Conservation (phyloP, 1,139 yeast species). For the Lodderomyces beijingensis region DNA sequence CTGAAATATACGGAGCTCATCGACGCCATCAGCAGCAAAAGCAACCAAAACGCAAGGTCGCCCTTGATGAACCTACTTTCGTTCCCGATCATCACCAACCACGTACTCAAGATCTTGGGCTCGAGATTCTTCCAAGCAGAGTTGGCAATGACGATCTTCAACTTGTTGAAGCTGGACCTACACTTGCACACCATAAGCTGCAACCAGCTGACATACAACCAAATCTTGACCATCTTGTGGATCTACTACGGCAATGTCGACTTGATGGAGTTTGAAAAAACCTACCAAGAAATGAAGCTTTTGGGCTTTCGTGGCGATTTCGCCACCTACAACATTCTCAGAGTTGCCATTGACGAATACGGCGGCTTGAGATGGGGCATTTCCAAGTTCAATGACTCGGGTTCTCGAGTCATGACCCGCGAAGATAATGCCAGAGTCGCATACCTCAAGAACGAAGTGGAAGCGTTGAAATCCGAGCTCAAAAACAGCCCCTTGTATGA, state of each 20-base stretch:
- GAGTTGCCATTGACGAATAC: slow-evolving; percentile 35
- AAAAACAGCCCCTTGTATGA: slow-evolving; percentile 1
- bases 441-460: slow-evolving; percentile 22
- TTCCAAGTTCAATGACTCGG: slow-evolving; percentile 13
- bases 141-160: slow-evolving; percentile 33
- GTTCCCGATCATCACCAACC: slow-evolving; percentile 35
- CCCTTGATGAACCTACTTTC: slow-evolving; percentile 32
- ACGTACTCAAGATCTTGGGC: slow-evolving; percentile 22
- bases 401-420: slow-evolving; percentile 30
- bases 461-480: slow-evolving; percentile 8
- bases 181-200: slow-evolving; percentile 32
- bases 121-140: slow-evolving; percentile 33
- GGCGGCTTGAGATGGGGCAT: slow-evolving; percentile 22
- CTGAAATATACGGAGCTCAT: no score
- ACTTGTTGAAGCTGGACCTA: slow-evolving; percentile 30
- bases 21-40: no score
- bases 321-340: slow-evolving; percentile 33
- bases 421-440: slow-evolving; percentile 32
- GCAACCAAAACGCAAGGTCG: no score
- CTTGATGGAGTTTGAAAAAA: slow-evolving; percentile 32
- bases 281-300: slow-evolving; percentile 36
- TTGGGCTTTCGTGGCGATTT: slow-evolving; percentile 40
- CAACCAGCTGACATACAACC: slow-evolving; percentile 42
- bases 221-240: slow-evolving; percentile 36
- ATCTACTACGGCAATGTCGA: slow-evolving; percentile 35